phyloP scores from a whole-genome alignment of 2,329 filamentous ascomycete species.

The Pestalotiopsis sp. region DNA sequence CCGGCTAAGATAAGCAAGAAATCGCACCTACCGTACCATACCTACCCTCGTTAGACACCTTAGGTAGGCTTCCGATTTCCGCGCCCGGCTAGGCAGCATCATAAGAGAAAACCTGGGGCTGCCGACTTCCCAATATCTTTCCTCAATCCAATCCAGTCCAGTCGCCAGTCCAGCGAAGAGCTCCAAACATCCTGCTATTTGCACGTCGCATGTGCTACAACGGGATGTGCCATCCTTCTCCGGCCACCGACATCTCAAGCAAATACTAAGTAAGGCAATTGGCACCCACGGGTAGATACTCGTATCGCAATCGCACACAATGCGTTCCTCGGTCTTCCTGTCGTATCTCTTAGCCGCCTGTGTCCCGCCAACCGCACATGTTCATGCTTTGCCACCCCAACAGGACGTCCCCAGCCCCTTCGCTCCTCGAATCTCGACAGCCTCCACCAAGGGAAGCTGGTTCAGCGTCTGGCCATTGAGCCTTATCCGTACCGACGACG shows the following conservation, averaged over 20 bases:
- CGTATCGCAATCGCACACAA: constrained; percentile 1
- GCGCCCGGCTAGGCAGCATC: neutral
- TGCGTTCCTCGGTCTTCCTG: neutral
- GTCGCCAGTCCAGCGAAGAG: neutral
- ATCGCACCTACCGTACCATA: neutral
- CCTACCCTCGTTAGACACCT: neutral
- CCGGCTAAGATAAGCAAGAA: neutral
- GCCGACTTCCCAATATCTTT: neutral
- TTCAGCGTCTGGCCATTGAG: constrained; percentile 18
- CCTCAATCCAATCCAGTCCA: neutral
- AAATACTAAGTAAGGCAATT: neutral
- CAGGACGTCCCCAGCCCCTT: neutral
- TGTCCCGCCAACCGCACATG: neutral
- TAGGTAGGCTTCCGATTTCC: neutral
- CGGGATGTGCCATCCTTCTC: neutral
- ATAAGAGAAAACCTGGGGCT: neutral
- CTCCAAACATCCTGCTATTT: neutral
- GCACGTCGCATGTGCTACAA: neutral
- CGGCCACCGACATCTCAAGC: neutral
- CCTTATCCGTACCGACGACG: constrained; percentile 20
- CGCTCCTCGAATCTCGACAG: neutral
- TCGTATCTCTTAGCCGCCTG: constrained; percentile 1
- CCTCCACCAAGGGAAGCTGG: neutral
- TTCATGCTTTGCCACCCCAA: neutral
- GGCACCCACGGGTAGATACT: neutral